Evolutionary conservation across 2,329 filamentous ascomycete species (phyloP).

Genomic region (Penicillium sp.): DNA sequence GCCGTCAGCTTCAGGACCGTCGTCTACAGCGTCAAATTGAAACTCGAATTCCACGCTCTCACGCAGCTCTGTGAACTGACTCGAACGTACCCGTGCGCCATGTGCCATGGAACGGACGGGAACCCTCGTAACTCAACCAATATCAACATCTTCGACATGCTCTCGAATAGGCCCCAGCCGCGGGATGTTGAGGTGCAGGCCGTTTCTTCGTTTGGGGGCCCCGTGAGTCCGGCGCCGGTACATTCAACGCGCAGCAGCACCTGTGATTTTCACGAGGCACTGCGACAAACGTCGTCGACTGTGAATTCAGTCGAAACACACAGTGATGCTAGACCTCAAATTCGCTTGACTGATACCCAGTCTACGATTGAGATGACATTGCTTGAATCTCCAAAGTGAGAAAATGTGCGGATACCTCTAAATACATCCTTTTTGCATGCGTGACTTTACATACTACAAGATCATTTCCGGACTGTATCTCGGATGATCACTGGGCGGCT

Average conservation of each 20-base stretch:
- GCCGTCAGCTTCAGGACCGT: slow-evolving; percentile 39
- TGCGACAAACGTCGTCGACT: slow-evolving; percentile 13
- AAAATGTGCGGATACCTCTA: neutral
- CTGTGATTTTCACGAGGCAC: slow-evolving; percentile 18
- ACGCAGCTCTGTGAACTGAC: slow-evolving; percentile 37
- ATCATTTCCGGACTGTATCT: neutral
- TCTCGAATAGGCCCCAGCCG: neutral
- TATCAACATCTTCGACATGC: slow-evolving; percentile 18
- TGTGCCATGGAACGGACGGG: slow-evolving; percentile 3
- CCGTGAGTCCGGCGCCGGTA: neutral
- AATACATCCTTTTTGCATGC: neutral
- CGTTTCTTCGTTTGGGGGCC: neutral
- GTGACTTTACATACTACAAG: neutral
- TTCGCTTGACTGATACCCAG: slow-evolving; percentile 7
- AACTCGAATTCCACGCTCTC: slow-evolving; percentile 47
- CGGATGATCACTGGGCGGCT: slow-evolving; percentile 3
- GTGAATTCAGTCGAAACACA: slow-evolving; percentile 3
- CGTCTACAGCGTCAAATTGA: slow-evolving; percentile 46
- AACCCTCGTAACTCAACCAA: slow-evolving; percentile 10
- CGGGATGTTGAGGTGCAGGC: slow-evolving; percentile 1
- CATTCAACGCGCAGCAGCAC: slow-evolving; percentile 9
- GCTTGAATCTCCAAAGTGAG: slow-evolving; percentile 2
- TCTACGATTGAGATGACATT: slow-evolving; percentile 14
- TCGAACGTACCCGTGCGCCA: slow-evolving; percentile 9
- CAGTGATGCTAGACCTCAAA: neutral